Conservation (phyloP, 345 rosid genomes). For the Gossypium longicalyx region DNA sequence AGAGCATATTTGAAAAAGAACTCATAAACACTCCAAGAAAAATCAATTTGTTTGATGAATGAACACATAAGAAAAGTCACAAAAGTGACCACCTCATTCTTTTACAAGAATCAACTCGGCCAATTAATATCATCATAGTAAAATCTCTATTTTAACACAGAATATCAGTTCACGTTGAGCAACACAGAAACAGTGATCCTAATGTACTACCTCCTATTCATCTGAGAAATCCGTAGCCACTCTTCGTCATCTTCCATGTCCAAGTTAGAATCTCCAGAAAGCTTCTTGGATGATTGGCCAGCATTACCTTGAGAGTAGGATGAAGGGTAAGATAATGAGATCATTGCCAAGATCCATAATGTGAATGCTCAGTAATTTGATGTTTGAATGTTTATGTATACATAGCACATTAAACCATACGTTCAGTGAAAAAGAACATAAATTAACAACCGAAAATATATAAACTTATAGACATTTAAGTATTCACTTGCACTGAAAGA, state of each 20-base stretch:
- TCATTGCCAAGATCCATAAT: neutral
- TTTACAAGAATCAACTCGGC: neutral
- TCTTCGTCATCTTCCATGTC: constrained; percentile 52
- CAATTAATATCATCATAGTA: neutral
- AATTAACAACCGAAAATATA: neutral
- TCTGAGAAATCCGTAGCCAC: constrained; percentile 54
- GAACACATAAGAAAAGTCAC: neutral
- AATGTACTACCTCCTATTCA: constrained; percentile 57
- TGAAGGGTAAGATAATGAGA: neutral
- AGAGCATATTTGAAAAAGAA: neutral
- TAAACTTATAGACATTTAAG: neutral
- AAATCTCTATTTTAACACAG: neutral
- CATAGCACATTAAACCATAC: neutral
- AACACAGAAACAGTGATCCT: neutral
- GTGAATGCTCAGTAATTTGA: neutral
- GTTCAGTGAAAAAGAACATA: neutral
- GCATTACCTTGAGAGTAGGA: constrained; percentile 26
- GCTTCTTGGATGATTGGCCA: constrained; percentile 26
- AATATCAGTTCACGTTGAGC: neutral
- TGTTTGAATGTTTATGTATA: neutral
- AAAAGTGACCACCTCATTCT: neutral
- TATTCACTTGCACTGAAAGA: neutral
- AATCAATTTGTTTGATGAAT: neutral
- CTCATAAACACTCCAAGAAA: neutral
- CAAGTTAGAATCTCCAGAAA: constrained; percentile 29